phyloP scores from a whole-genome alignment of 2,329 filamentous ascomycete genomes.

The Phialophora verrucosa region DNA sequence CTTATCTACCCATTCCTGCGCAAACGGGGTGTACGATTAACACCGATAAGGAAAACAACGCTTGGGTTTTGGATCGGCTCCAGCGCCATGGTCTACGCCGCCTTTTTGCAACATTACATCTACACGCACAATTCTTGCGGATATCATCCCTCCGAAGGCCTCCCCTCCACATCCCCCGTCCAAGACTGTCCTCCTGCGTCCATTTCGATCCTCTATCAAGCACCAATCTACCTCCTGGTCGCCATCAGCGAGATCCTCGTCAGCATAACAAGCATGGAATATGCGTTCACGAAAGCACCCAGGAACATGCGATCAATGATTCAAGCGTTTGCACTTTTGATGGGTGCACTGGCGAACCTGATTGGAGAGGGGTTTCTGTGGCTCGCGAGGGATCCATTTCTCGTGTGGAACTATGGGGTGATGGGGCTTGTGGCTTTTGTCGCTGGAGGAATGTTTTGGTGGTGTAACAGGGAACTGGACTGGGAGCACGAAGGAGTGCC shows the following conservation, averaged over 20 bases:
- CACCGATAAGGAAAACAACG: conserved; percentile 61
- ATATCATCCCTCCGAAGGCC: conserved; percentile 50
- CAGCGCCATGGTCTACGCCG: conserved; percentile 61
- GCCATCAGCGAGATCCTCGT: conserved; percentile 65
- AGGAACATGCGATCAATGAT: conserved; percentile 82
- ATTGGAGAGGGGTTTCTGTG: conserved; percentile 70
- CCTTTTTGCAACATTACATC: conserved; percentile 63
- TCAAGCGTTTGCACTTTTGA: conserved; percentile 71
- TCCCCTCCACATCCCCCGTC: conserved; percentile 39
- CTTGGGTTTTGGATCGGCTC: conserved; percentile 62
- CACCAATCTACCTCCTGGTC: conserved; percentile 58
- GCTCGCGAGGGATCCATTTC: conserved; percentile 66
- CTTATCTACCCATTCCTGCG: conserved; percentile 64
- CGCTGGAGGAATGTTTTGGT: conserved; percentile 71
- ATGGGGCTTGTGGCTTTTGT: conserved; percentile 67
- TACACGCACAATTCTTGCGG: conserved; percentile 63
- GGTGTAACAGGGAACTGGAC: conserved; percentile 68
- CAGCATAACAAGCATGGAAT: conserved; percentile 72
- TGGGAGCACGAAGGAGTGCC: conserved; percentile 71
- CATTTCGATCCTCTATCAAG: conserved; percentile 53
- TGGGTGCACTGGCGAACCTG: conserved; percentile 71
- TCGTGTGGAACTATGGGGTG: conserved; percentile 74
- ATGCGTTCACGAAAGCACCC: conserved; percentile 75
- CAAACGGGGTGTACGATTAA: conserved; percentile 60
- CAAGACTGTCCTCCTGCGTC: conserved; percentile 21